These are phyloP conservation scores for Zychaea mexicana DNA, from an alignment of 371 early-diverging fungal genomes.

Conservation along the genomic window DNA sequence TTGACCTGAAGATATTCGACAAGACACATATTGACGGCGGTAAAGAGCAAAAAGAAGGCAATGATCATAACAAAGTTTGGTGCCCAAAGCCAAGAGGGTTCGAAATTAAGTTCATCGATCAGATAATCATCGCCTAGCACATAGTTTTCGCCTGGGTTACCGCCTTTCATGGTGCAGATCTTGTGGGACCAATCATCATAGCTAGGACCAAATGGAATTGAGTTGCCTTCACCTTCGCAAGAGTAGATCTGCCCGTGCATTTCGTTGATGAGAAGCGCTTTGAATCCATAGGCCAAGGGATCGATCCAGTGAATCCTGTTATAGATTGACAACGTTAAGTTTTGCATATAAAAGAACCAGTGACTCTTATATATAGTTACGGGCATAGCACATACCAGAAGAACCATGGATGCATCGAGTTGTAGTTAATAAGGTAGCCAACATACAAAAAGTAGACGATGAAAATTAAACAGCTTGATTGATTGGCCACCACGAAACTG, in stretches of 20 bases:
- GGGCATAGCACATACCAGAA: slow-evolving; percentile 33
- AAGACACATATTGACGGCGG: slow-evolving; percentile 33
- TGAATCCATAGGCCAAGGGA: slow-evolving; percentile 70
- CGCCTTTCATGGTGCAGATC: slow-evolving; percentile 63
- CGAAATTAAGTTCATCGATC: slow-evolving; percentile 49
- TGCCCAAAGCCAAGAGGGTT: slow-evolving; percentile 27
- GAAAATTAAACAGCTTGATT: slow-evolving; percentile 46
- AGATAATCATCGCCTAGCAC: slow-evolving; percentile 68
- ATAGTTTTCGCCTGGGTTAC: slow-evolving; percentile 45
- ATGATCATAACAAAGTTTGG: slow-evolving; percentile 38
- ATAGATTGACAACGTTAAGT: background rate
- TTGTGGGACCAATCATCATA: slow-evolving; percentile 58
- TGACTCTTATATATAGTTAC: background rate
- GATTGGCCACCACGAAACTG: slow-evolving; percentile 47
- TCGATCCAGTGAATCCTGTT: slow-evolving; percentile 75
- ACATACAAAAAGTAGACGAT: slow-evolving; percentile 49
- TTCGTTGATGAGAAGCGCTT: slow-evolving; percentile 73
- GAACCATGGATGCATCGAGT: slow-evolving; percentile 52
- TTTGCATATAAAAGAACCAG: slow-evolving; percentile 4
- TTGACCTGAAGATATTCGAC: slow-evolving; percentile 52
- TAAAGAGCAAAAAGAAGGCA: slow-evolving; percentile 52
- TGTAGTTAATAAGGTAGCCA: slow-evolving; percentile 44
- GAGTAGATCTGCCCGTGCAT: slow-evolving; percentile 58
- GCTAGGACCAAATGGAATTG: slow-evolving; percentile 59
- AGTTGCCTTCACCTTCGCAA: slow-evolving; percentile 42